These are phyloP conservation scores for Eutypella sp. DNA, from an alignment of 2,329 filamentous ascomycete genomes.

Conservation along the genomic window DNA sequence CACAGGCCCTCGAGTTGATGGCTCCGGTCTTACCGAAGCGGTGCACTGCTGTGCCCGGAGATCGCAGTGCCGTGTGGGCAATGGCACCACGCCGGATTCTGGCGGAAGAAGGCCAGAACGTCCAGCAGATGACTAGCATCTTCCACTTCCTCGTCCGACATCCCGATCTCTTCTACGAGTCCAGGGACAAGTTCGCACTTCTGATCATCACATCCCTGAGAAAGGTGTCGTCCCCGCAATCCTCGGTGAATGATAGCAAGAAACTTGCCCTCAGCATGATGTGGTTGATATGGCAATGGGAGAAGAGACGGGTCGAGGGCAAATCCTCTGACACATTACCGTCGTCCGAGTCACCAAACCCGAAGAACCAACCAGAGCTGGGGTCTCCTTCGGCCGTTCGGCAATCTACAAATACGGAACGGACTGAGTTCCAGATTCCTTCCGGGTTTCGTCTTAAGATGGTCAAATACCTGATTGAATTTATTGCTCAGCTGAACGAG, in stretches of 20 bases:
- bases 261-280: constrained; percentile 89
- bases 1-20: constrained; percentile 88
- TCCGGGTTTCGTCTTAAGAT: constrained; percentile 67
- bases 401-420: constrained; percentile 43
- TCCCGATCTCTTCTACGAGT: constrained; percentile 90
- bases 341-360: constrained; percentile 64
- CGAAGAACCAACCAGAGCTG: constrained; percentile 72
- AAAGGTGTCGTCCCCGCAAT: constrained; percentile 80
- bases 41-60: constrained; percentile 61
- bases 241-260: constrained; percentile 84
- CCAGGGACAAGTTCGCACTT: constrained; percentile 82
- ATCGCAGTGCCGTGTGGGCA: constrained; percentile 80
- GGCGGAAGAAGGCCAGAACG: constrained; percentile 88
- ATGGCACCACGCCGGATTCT: constrained; percentile 85
- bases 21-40: constrained; percentile 90
- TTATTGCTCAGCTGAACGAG: constrained; percentile 86
- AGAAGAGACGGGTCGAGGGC: constrained; percentile 72
- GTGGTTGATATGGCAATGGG: constrained; percentile 87
- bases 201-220: constrained; percentile 84
- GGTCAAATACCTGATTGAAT: constrained; percentile 91
- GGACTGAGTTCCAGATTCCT: constrained; percentile 64
- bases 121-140: constrained; percentile 93
- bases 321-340: constrained; percentile 36
- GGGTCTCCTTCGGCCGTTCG: constrained; percentile 50
- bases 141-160: constrained; percentile 95